Evolutionary conservation across 257 asterid species (phyloP).

Genomic region (Primulina huaijiensis): DNA sequence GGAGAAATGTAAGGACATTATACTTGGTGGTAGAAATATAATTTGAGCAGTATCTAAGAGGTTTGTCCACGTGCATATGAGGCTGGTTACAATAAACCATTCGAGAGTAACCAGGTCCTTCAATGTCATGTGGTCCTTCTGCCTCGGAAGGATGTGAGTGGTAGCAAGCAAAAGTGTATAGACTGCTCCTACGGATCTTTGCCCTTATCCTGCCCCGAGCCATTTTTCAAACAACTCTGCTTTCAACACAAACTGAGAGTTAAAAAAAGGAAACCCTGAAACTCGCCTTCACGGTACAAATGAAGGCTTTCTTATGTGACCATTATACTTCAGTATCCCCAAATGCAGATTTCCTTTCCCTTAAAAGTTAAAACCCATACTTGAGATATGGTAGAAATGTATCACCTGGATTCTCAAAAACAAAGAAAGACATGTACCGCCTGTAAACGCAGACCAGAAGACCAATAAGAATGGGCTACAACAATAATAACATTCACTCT

Average conservation of each 20-base stretch:
- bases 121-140: conserved; percentile 41
- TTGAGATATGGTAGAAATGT: not conserved
- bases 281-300: not conserved
- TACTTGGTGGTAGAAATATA: conserved; percentile 89
- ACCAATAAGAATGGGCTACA: not conserved
- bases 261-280: not conserved
- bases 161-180: conserved; percentile 77
- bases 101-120: conserved; percentile 83
- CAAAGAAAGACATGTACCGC: not conserved
- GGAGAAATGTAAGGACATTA: conserved; percentile 74
- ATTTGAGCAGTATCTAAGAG: conserved; percentile 68
- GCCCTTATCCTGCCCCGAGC: conserved; percentile 69
- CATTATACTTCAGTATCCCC: not conserved
- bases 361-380: not conserved
- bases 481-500: no score
- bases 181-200: conserved; percentile 68
- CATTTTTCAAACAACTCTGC: conserved; percentile 34
- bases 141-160: conserved; percentile 47
- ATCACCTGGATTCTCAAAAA: not conserved
- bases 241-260: not conserved
- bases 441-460: not conserved
- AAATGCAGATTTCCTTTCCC: not conserved
- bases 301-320: not conserved
- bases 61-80: conserved; percentile 55
- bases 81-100: conserved; percentile 82